Evolutionary conservation across 306 rosid species (phyloP).

Genomic region (Pueraria montana): DNA sequence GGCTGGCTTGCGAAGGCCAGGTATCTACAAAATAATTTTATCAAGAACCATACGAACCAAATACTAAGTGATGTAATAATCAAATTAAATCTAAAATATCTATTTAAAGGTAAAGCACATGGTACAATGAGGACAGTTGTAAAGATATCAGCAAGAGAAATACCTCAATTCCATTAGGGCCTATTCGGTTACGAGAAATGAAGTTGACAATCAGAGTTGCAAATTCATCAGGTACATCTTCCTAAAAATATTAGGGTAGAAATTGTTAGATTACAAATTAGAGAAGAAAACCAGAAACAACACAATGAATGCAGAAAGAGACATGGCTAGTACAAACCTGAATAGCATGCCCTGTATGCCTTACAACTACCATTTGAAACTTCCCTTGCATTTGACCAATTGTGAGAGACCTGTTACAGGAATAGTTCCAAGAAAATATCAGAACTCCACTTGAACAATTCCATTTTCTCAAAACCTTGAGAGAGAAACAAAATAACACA

Average conservation of each 20-base stretch:
- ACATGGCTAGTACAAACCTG: constrained; percentile 62
- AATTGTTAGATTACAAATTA: constrained; percentile 39
- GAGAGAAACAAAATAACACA: constrained; percentile 20
- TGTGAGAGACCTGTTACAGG: constrained; percentile 79
- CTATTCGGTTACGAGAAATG: constrained; percentile 81
- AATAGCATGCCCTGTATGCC: constrained; percentile 96
- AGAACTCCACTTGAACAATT: constrained; percentile 41
- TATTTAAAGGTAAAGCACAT: not conserved
- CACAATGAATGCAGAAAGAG: constrained; percentile 9
- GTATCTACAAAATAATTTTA: constrained; percentile 69
- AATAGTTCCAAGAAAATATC: constrained; percentile 43
- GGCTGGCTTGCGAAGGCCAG: constrained; percentile 66
- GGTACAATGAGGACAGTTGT: constrained; percentile 5
- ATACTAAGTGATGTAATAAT: not conserved
- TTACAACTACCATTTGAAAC: constrained; percentile 92
- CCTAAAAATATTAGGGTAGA: constrained; percentile 61
- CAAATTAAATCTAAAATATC: not conserved
- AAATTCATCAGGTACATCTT: constrained; percentile 95
- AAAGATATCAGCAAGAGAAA: constrained; percentile 47
- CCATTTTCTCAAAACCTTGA: constrained; percentile 7
- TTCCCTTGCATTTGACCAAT: constrained; percentile 99
- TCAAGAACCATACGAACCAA: constrained; percentile 28
- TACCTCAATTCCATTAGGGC: constrained; percentile 93
- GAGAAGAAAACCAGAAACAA: constrained; percentile 20
- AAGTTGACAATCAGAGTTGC: constrained; percentile 74